Evolutionary conservation across 352 stramenopile genomes (phyloP), one percentile per base, ranked within the genome.

Genomic region (Globisporangium recalcitrans): DNA sequence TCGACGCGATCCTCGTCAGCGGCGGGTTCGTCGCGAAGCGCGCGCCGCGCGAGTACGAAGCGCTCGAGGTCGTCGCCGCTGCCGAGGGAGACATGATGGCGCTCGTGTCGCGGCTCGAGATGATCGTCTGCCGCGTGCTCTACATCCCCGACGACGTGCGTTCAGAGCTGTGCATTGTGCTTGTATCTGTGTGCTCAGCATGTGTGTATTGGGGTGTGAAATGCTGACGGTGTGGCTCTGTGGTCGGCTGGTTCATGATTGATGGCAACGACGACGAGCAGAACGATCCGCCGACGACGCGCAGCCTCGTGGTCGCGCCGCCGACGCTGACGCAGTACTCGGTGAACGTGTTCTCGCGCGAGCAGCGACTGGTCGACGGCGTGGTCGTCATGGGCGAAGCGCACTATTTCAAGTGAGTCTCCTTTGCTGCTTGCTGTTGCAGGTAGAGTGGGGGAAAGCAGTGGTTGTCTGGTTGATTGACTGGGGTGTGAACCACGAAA

Each of bases 1-100:
- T 93, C 22, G 78, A 89, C 40, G 86, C 79, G n/a, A 74, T 95
- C 58, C 77, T 95, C 36, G 79, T 95, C 24, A 82, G 74, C 29
- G 86, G 83, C 57, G 82, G 82, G 1, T 56, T 91, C 62, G 80
- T 91, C 29, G 65, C 71, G 27, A 73, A 67, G 44, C 71, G 73
- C 29, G 69, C 60, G n/a, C 67, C 76, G 26, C 70, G 71, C 51
- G 74, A 64, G 31, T 93, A 90, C 65, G 72, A 80, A 11, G 64
- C 69, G 42, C 71, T 83, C 10, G 84, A 92, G 69, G 68, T 60
- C 10, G 73, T 88, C 27, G 83, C 82, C 3, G 81, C 82, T 4
- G 86, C 84, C 24, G 86, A 96, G 74, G 87, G 87, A 64, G 87
- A 96, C 70, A 93, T 94, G 85, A 94, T 91, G 80, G 83, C 87